phyloP scores from a whole-genome alignment of 2,329 filamentous ascomycete species.

The Sphaceloma murrayae region DNA sequence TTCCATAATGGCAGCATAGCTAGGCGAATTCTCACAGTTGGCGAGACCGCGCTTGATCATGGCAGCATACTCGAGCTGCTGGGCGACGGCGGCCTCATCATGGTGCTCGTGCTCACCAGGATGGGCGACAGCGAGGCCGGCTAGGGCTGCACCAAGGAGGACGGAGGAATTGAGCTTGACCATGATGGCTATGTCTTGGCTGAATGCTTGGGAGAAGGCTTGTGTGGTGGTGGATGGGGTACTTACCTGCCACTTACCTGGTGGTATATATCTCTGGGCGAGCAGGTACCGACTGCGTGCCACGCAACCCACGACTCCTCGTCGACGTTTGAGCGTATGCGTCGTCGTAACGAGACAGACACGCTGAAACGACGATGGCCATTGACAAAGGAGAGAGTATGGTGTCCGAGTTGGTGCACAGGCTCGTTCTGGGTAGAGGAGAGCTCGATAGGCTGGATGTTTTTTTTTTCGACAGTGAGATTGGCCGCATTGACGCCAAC shows the following conservation, averaged over 20 bases:
- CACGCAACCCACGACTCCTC: not conserved
- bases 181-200: conserved; percentile 14
- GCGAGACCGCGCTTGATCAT: conserved; percentile 18
- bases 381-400: conserved; percentile 8
- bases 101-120: conserved; percentile 17
- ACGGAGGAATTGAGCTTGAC: conserved; percentile 15
- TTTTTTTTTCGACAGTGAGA: not conserved
- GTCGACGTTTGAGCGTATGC: not conserved
- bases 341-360: conserved; percentile 13
- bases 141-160: conserved; percentile 2
- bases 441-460: conserved; percentile 3
- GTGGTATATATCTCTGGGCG: conserved; percentile 13
- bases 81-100: conserved; percentile 13
- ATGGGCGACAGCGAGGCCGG: conserved; percentile 15
- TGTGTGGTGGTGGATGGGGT: conserved; percentile 11
- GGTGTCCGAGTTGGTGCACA: not conserved
- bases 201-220: conserved; percentile 18
- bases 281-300: too few relatives aligned
- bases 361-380: conserved; percentile 12
- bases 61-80: conserved; percentile 16
- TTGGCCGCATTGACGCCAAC: conserved; percentile 6
- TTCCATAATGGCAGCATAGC: conserved; percentile 16
- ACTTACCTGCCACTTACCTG: conserved; percentile 8
- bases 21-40: conserved; percentile 16
- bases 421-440: not conserved